Evolutionary conservation across 176 grass and related monocot genomes (phyloP), one percentile per base, ranked within the genome.

Genomic region (Miscanthus lutarioriparius): DNA sequence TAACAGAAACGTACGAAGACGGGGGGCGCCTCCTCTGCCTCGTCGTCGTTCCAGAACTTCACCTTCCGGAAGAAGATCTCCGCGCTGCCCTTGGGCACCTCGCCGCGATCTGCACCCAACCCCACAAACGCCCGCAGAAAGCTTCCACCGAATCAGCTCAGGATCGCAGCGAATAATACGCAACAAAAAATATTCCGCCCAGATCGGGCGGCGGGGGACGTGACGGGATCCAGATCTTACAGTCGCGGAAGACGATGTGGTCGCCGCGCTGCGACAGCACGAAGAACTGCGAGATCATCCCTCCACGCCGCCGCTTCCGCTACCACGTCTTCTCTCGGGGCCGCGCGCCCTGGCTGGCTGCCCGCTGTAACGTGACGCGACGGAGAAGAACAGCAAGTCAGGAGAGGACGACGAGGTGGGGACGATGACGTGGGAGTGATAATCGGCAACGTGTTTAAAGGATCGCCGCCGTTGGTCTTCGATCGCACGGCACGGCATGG

Each of bases 31-130:
- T 99, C 93, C 91, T 94, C 97, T 64, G 88, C 88, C 92, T 99
- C 93, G 39, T 99, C 97, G 49, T 94, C 93, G 69, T 99, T 99
- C 97, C 97, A 96, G 91, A 99, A 99, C 86, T 99, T 99, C 67
- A 99, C 97, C 92, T 99, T 99, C 47, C 93, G 89, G 76, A 99
- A 99, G 80, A 99, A 99, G 91, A 99, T 99, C 91, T 99, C 97
- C 33, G 97, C 93, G 86, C 97, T 99, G 43, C 91, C 97, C 86
- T 99, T 99, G 33, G 88, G 89, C 78, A 99, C 97, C 86, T 99
- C 97, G 70, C 93, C 93, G 37, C 97, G 93, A 94, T 99, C 97
- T 99, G 86, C 17, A 53, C 6, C 49, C 49, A 20, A 53, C 1
- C 27, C 59, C 41, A 6, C 16, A 61, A 61, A 65, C 6, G 17